Evolutionary conservation across 106 monocot genomes (phyloP).

Genomic region (Apostasia ramifera): DNA sequence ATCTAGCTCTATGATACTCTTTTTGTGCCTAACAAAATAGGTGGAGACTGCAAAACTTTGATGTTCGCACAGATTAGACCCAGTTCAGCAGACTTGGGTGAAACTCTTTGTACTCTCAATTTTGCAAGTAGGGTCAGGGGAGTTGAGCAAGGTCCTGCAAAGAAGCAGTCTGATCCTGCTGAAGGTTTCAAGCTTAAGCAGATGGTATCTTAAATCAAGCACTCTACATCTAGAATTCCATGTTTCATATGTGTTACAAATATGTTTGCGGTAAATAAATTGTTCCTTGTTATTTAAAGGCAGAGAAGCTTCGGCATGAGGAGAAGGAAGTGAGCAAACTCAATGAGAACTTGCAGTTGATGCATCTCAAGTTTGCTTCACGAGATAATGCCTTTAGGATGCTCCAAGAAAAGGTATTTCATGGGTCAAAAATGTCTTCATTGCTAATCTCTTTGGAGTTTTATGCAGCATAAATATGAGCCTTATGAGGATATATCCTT

Average conservation of each 20-base stretch:
- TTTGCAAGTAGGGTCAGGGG: conserved; percentile 84
- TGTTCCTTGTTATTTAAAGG: conserved; percentile 20
- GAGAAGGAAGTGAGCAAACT: conserved; percentile 75
- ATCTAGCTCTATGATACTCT: not conserved
- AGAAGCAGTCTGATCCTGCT: conserved; percentile 68
- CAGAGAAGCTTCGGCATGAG: conserved; percentile 67
- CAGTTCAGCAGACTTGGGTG: conserved; percentile 74
- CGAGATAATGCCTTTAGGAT: conserved; percentile 69
- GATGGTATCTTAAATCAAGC: conserved; percentile 41
- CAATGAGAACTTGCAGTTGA: conserved; percentile 68
- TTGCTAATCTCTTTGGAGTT: too few relatives aligned
- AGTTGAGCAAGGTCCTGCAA: conserved; percentile 71
- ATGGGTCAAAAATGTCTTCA: not conserved
- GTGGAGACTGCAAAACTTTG: conserved; percentile 95
- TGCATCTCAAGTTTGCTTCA: conserved; percentile 76
- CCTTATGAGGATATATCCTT: too few relatives aligned
- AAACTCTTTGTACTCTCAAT: conserved; percentile 81
- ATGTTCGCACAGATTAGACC: conserved; percentile 98
- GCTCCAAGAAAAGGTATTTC: conserved; percentile 76
- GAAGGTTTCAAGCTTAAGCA: conserved; percentile 88
- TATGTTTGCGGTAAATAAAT: not conserved
- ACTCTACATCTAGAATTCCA: too few relatives aligned
- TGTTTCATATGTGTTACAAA: not conserved
- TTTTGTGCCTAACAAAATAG: conserved; percentile 26
- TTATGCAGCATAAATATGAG: too few relatives aligned